A percentile compares a stretch with the other conserved stretches of the same genome.
Evolutionary conservation across 1,139 yeast species (phyloP).

Genomic region (Blastobotrys niveus): DNA sequence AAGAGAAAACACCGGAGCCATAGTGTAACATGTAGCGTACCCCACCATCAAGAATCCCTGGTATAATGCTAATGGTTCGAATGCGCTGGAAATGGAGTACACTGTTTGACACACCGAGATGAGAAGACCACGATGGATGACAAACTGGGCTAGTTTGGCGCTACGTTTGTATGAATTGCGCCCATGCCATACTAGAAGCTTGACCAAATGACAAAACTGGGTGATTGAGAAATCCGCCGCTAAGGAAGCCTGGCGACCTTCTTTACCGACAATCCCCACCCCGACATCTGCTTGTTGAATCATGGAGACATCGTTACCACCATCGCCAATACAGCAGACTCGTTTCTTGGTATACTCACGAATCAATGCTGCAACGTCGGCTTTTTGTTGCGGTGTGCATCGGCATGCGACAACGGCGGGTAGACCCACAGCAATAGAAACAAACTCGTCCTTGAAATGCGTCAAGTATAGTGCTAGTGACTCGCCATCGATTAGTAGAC

Average conservation of each 20-base stretch:
- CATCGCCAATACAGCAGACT: slow-evolving; percentile 98
- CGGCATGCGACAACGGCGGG: slow-evolving; percentile 97
- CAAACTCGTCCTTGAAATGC: slow-evolving; percentile 62
- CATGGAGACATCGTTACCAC: slow-evolving; percentile 99
- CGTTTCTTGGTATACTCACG: slow-evolving; percentile 76
- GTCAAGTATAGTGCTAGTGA: slow-evolving; percentile 67
- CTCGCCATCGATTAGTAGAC: slow-evolving; percentile 90
- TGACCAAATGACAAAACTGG: slow-evolving; percentile 84
- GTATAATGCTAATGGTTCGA: slow-evolving; percentile 89
- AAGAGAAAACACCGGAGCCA: slow-evolving; percentile 96
- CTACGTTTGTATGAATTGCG: slow-evolving; percentile 93
- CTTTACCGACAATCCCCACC: slow-evolving; percentile 98
- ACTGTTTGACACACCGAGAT: slow-evolving; percentile 97
- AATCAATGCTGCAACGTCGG: slow-evolving; percentile 83
- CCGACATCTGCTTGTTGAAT: slow-evolving; percentile 99
- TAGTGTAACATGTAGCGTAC: slow-evolving; percentile 91
- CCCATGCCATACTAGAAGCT: slow-evolving; percentile 93
- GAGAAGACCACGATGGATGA: slow-evolving; percentile 90
- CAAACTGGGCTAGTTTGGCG: slow-evolving; percentile 91
- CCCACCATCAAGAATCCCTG: slow-evolving; percentile 99
- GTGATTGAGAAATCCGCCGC: slow-evolving; percentile 96
- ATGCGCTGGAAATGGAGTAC: slow-evolving; percentile 74
- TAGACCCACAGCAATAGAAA: slow-evolving; percentile 63
- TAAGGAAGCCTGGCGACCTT: slow-evolving; percentile 93
- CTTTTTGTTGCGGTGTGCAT: slow-evolving; percentile 98